Evolutionary conservation across 441 rosid species (phyloP).

Genomic region (Geranium incanum): DNA sequence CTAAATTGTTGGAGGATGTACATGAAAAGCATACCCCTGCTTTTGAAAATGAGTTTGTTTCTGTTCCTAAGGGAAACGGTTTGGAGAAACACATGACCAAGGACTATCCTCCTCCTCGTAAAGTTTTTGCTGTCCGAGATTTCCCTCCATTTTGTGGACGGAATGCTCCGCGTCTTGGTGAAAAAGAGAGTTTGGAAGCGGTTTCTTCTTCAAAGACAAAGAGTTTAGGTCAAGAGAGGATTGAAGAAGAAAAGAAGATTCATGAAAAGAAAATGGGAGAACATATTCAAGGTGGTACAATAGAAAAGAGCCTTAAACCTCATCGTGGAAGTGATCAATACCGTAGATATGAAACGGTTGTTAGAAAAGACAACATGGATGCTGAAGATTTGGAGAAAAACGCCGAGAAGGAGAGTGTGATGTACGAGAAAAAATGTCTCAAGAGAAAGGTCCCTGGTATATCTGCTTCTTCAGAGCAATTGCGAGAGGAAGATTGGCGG

Average conservation of each 20-base stretch:
- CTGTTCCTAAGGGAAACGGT: background rate
- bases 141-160: conserved; percentile 2
- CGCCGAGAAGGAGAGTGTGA: background rate
- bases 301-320: background rate
- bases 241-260: background rate
- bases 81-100: background rate
- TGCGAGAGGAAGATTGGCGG: background rate
- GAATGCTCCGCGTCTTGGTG: background rate
- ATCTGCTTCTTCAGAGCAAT: background rate
- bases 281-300: background rate
- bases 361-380: conserved; percentile 12
- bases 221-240: background rate
- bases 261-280: background rate
- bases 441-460: background rate
- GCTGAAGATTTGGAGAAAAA: conserved; percentile 17
- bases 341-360: conserved; percentile 8
- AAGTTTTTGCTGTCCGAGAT: background rate
- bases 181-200: background rate
- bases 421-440: background rate
- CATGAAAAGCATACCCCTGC: background rate
- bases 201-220: background rate
- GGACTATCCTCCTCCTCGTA: background rate
- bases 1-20: background rate
- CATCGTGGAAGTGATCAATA: background rate
- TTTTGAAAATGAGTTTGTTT: background rate